Evolutionary conservation across 108 stramenopile species (phyloP).

Genomic region (Cyclostephanos invisitatus): DNA sequence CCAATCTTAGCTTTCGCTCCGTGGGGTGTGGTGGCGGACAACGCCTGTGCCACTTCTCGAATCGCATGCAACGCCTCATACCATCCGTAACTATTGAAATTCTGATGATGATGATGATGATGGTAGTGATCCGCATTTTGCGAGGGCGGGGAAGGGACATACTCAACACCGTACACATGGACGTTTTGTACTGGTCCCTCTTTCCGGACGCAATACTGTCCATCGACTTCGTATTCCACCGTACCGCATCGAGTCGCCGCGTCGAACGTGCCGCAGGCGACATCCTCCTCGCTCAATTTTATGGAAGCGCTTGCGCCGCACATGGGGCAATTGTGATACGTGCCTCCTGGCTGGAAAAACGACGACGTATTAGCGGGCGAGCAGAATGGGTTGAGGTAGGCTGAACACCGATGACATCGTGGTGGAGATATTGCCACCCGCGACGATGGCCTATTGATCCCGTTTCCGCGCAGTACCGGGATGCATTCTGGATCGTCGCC

Average conservation of each 20-base stretch:
- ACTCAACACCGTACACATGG: conserved; percentile 68
- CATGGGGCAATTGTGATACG: conserved; percentile 60
- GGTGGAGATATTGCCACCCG: conserved; percentile 46
- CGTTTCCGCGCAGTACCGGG: conserved; percentile 38
- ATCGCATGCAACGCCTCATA: conserved; percentile 37
- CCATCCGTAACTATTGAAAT: conserved; percentile 31
- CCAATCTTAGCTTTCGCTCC: conserved; percentile 44
- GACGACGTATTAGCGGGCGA: conserved; percentile 15
- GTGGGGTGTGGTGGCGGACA: conserved; percentile 17
- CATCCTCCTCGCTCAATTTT: conserved; percentile 29
- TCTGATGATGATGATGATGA: conserved; percentile 39
- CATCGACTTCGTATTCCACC: conserved; percentile 74
- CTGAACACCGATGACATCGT: conserved; percentile 67
- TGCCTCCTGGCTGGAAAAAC: conserved; percentile 22
- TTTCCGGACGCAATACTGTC: conserved; percentile 62
- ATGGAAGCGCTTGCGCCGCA: conserved; percentile 53
- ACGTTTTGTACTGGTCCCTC: conserved; percentile 40
- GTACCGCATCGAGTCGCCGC: conserved; percentile 49
- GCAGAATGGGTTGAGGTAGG: conserved; percentile 84
- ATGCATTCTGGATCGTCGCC: conserved; percentile 43
- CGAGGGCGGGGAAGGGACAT: conserved; percentile 37
- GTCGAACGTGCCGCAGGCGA: conserved; percentile 23
- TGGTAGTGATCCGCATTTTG: conserved; percentile 34
- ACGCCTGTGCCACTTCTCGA: conserved; percentile 23
- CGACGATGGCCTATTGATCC: neutral